phyloP scores from a whole-genome alignment of 495 filamentous ascomycete genomes.

The Terfezia claveryi region DNA sequence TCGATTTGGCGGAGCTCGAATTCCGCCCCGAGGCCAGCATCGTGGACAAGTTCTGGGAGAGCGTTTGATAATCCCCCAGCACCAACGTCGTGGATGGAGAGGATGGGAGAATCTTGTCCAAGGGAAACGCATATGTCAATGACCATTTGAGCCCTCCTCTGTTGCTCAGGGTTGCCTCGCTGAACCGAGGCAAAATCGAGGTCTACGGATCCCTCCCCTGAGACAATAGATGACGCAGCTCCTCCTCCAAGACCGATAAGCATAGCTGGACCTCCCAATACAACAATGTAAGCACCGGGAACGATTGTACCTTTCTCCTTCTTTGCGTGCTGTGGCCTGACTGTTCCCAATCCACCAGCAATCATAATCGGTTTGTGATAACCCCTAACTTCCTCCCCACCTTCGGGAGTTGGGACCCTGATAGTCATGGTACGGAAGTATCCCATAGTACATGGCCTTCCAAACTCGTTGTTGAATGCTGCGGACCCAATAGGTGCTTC shows the following conservation, averaged over 20 bases:
- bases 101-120: slow-evolving; percentile 66
- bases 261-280: slow-evolving; percentile 91
- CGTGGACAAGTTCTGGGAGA: slow-evolving; percentile 74
- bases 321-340: slow-evolving; percentile 75
- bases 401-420: slow-evolving; percentile 36
- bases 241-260: slow-evolving; percentile 89
- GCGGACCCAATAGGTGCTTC: slow-evolving; percentile 89
- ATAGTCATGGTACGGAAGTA: slow-evolving; percentile 75
- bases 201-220: slow-evolving; percentile 69
- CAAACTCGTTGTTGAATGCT: slow-evolving; percentile 94
- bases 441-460: slow-evolving; percentile 70
- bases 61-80: slow-evolving; percentile 90
- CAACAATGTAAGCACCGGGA: slow-evolving; percentile 67
- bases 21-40: slow-evolving; percentile 64
- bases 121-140: slow-evolving; percentile 81
- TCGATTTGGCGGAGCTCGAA: slow-evolving; percentile 88
- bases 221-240: slow-evolving; percentile 75
- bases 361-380: slow-evolving; percentile 99
- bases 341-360: slow-evolving; percentile 87
- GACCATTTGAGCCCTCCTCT: slow-evolving; percentile 84
- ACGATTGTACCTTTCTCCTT: slow-evolving; percentile 58
- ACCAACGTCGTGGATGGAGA: slow-evolving; percentile 92
- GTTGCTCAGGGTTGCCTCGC: slow-evolving; percentile 82
- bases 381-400: slow-evolving; percentile 51
- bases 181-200: slow-evolving; percentile 94